Base-by-base conservation (phyloP, 257 asterid species). In the Petrea volubilis region DNA sequence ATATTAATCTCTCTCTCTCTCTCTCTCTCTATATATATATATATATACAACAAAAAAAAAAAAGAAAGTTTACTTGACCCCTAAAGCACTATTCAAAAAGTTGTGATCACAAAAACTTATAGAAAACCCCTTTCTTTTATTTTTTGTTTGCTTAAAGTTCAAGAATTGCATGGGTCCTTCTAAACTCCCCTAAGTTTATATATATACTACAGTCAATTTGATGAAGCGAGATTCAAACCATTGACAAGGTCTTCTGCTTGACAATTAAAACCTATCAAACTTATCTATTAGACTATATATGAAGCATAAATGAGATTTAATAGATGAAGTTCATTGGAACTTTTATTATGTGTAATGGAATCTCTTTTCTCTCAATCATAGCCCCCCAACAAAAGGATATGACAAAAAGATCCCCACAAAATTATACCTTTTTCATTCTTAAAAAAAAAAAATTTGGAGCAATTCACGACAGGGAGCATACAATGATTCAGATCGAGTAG, bases 361-460 rank as follows among this genome's bases (percentile, higher is more conserved):
- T 71, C 70, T 71, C 31, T 57, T 61, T 61, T 56, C 68, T 76
- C 70, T 75, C 34, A 38, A 47, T 31, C 38, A 64, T 60, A 33
- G 20, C 13, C 17, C 29, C 66, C 60, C 57, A 41, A 44, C 56
- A 72, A 55, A 28, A 44, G 66, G 20, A 69, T 68, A 34, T 63
- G 60, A 73, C 76, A 64, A 73, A 68, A 62, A 10, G 36, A 25
- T 28, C 47, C 56, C 59, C 44, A 34, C 18, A 13, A 15, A 24
- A 18, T 28, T 33, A 23, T 29, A 9, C 31, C 52, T 60, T 58
- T 50, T 23, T 58, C 7, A 18, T 74, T 59, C 43, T 65, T 60
- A 52, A 44, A 31, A 43, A 46, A 1, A 51, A 57, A 51, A 65
- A 65, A n/a, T n/a, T n/a, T n/a, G n/a, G n/a, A 66, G 73, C 68